Percentiles rank a stretch among this genome's conserved stretches.
phyloP scores from a whole-genome alignment of 208 protist genomes.

The Porcisia deanei region DNA sequence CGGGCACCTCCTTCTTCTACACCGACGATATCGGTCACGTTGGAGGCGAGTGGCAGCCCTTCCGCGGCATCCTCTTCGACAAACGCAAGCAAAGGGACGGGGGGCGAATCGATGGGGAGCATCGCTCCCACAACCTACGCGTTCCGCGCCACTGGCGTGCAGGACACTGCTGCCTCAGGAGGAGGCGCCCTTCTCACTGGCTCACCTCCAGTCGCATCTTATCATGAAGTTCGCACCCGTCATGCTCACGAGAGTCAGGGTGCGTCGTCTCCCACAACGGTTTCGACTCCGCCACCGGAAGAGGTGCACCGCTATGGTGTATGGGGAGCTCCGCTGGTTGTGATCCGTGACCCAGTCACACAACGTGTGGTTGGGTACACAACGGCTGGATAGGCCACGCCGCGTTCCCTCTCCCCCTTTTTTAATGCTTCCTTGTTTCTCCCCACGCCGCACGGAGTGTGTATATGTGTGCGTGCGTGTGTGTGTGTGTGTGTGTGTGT shows the following conservation, averaged over 20 bases:
- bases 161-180: constrained; percentile 7
- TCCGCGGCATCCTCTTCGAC: neutral
- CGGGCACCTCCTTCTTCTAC: constrained; percentile 8
- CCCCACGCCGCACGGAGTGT: neutral
- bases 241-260: neutral
- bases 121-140: neutral
- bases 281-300: neutral
- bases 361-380: constrained; percentile 45
- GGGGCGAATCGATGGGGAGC: neutral
- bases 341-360: constrained; percentile 38
- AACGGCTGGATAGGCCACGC: neutral
- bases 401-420: neutral
- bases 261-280: neutral
- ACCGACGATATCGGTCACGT: neutral
- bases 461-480: too few relatives aligned
- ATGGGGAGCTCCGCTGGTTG: constrained; percentile 31
- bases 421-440: neutral
- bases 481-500: too few relatives aligned
- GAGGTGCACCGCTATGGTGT: constrained; percentile 19
- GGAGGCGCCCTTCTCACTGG: neutral
- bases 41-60: neutral
- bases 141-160: constrained; percentile 6
- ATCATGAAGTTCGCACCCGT: constrained; percentile 11
- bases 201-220: constrained; percentile 40
- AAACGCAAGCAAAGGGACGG: neutral